phyloP scores from a whole-genome alignment of 192 early-diverging fungal species.

The Nowakowskiella sp. region DNA sequence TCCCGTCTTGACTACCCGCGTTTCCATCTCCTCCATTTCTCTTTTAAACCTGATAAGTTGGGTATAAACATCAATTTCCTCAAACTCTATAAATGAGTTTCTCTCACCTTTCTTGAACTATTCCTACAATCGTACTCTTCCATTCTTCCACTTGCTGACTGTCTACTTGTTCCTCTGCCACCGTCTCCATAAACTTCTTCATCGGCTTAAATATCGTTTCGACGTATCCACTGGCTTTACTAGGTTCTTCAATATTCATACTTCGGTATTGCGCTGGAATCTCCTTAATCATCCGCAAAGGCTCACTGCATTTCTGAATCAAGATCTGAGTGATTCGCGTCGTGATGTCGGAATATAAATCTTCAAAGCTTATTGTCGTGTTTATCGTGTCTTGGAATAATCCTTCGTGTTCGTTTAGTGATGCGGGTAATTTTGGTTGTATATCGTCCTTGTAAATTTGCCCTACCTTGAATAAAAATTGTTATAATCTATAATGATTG shows the following conservation, averaged over 20 bases:
- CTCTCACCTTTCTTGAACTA: no score
- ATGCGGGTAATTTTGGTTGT: constrained; percentile 1
- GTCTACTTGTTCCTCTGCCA: no score
- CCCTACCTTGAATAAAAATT: no score
- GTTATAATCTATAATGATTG: constrained; percentile 7
- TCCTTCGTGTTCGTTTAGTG: neutral
- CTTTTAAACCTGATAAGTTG: no score
- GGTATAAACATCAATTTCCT: no score
- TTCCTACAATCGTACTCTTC: no score
- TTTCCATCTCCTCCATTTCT: no score
- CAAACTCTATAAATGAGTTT: no score
- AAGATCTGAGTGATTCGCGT: constrained; percentile 11
- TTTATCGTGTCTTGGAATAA: constrained; percentile 7
- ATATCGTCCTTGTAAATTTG: constrained; percentile 13
- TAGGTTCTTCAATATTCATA: constrained; percentile 1
- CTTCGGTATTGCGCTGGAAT: constrained; percentile 21
- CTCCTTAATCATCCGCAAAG: constrained; percentile 9
- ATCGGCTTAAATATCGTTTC: constrained; percentile 18
- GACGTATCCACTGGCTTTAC: constrained; percentile 7
- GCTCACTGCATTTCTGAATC: constrained; percentile 15
- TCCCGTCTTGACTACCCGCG: no score
- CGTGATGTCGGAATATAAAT: constrained; percentile 2
- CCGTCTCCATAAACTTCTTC: constrained; percentile 44
- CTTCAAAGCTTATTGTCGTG: neutral
- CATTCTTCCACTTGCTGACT: no score